Base-by-base conservation (phyloP, 2,329 filamentous ascomycete genomes). In the Cadophora gregata region DNA sequence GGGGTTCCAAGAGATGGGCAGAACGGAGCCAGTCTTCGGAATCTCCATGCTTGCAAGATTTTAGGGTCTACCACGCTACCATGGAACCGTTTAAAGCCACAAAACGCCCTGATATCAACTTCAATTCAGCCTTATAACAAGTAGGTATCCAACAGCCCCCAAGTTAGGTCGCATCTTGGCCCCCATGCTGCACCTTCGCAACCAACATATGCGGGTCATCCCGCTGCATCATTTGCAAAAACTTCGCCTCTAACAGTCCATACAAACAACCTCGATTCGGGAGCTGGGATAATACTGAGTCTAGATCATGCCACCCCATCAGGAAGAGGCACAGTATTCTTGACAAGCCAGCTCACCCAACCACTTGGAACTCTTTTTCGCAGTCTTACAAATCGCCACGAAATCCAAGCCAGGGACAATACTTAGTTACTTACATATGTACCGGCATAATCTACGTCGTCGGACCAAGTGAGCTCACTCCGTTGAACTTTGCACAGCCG, bases 121-220 rank as follows among this genome's bases (percentile, higher is more conserved):
- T 19, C 25, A 2, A 31, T 31, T 53, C 50, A 53, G 50, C 50
- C 50, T 16, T 27, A n/a, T n/a, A 16, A 53, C 14, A 12, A 31
- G 50, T 27, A 53, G 14, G 14, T 19, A 19, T 31, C 50, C 50
- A 31, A 53, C 50, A 29, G 25, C 50, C 50, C 50, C 50, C 50
- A 53, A 47, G 42, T 21, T 21, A 19, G 42, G 16, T 45, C 16
- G 42, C 42, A 29, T 19, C 5, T 16, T 19, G 12, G 31, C n/a
- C 53, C 55, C 55, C 33, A 42, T 19, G 7, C 10, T 19, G 9
- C 9, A 3, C n/a, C 19, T 27, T 21, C 31, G 21, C 6, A 42
- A 19, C 31, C 55, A 38, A 38, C 33, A 58, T 58, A 38, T 58
- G 55, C 55, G 31, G 55, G 21, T 38, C 55, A 58, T 58, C 55